phyloP scores from a whole-genome alignment of 441 rosid species.

The Gossypium davidsonii region DNA sequence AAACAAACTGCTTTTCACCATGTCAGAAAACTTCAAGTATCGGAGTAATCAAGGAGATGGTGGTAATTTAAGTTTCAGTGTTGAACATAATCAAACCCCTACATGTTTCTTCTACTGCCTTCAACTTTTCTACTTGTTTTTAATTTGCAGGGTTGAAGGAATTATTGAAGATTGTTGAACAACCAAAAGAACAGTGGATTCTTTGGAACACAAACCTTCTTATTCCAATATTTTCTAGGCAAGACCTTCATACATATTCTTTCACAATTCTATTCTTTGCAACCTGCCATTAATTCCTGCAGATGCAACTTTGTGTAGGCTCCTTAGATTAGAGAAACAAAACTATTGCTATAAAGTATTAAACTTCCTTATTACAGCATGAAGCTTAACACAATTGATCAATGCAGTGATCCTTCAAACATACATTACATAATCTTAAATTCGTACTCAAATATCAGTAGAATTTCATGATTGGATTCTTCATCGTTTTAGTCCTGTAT shows the following conservation, averaged over 20 bases:
- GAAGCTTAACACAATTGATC: neutral
- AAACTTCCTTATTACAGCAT: neutral
- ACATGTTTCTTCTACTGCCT: neutral
- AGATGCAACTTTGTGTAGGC: neutral
- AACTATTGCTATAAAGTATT: no score
- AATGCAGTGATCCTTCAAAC: no score
- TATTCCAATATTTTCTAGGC: slow-evolving; percentile 13
- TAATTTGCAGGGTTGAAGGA: slow-evolving; percentile 10
- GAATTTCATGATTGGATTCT: no score
- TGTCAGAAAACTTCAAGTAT: neutral
- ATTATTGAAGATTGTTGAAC: neutral
- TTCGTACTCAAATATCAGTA: no score
- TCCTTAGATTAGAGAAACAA: neutral
- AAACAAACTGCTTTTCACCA: neutral
- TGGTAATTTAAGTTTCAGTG: neutral
- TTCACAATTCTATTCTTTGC: neutral
- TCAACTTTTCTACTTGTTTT: neutral
- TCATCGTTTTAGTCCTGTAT: no score
- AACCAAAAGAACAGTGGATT: neutral
- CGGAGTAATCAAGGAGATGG: neutral
- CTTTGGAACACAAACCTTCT: slow-evolving; percentile 3
- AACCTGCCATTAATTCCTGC: neutral
- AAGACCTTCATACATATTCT: neutral
- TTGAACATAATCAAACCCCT: neutral
- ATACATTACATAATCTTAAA: no score